Evolutionary conservation across 2,329 filamentous ascomycete species (phyloP).

Genomic region (Huntiella moniliformis): DNA sequence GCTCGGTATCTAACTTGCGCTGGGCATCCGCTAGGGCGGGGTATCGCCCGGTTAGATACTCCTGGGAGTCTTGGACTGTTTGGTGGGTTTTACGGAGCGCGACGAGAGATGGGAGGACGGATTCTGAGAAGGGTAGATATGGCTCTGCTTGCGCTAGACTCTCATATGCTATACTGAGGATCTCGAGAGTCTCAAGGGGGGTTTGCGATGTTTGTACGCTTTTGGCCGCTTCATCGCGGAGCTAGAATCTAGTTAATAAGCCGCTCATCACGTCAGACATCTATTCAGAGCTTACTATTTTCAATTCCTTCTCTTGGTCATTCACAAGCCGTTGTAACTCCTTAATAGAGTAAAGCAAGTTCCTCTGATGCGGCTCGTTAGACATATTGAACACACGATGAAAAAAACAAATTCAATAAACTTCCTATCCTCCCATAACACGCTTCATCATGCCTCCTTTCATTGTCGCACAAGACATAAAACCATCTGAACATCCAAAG

Average conservation of each 20-base stretch:
- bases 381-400: not conserved
- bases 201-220: slow-evolving; percentile 5
- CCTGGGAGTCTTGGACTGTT: slow-evolving; percentile 44
- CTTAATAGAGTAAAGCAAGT: slow-evolving; percentile 46
- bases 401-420: too few relatives aligned
- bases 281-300: slow-evolving; percentile 21
- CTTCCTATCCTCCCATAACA: too few relatives aligned
- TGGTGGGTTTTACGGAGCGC: slow-evolving; percentile 49
- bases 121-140: slow-evolving; percentile 46
- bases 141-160: slow-evolving; percentile 41
- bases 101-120: slow-evolving; percentile 51
- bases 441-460: too few relatives aligned
- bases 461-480: too few relatives aligned
- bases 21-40: slow-evolving; percentile 24
- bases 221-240: slow-evolving; percentile 10
- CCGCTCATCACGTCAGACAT: not conserved
- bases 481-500: too few relatives aligned
- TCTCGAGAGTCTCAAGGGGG: slow-evolving; percentile 18
- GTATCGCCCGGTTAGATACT: slow-evolving; percentile 31
- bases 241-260: slow-evolving; percentile 13
- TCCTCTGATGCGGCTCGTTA: slow-evolving; percentile 24
- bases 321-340: slow-evolving; percentile 42
- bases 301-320: slow-evolving; percentile 32
- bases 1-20: slow-evolving; percentile 31
- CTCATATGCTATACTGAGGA: slow-evolving; percentile 48